Evolutionary conservation across 352 stramenopile species (phyloP).

Genomic region (Globisporangium nodosum): DNA sequence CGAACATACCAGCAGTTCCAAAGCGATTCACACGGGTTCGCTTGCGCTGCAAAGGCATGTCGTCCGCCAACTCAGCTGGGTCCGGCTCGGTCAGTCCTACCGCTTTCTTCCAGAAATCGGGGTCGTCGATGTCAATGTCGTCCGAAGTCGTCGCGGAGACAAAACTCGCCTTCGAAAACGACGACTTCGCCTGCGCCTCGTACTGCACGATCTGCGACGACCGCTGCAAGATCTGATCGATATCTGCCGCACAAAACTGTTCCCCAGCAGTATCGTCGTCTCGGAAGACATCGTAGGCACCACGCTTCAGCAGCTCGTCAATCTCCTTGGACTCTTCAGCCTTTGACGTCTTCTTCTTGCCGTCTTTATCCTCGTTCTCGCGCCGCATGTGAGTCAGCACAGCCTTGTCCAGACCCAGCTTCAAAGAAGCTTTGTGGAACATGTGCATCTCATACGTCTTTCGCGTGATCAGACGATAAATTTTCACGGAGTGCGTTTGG

Average conservation of each 20-base stretch:
- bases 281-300: conserved; percentile 90
- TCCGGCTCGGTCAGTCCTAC: conserved; percentile 82
- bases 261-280: conserved; percentile 89
- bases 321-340: conserved; percentile 88
- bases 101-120: conserved; percentile 99
- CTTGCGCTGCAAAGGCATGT: conserved; percentile 77
- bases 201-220: conserved; percentile 86
- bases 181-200: conserved; percentile 74
- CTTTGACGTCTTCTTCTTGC: conserved; percentile 63
- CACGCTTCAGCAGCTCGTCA: conserved; percentile 88
- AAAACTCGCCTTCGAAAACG: conserved; percentile 92
- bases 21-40: conserved; percentile 83
- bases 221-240: conserved; percentile 96
- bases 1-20: conserved; percentile 41
- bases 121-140: conserved; percentile 98
- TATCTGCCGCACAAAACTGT: conserved; percentile 96
- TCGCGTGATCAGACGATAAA: conserved; percentile 85
- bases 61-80: conserved; percentile 40
- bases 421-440: conserved; percentile 91
- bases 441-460: conserved; percentile 96
- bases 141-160: conserved; percentile 85
- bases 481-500: conserved; percentile 88
- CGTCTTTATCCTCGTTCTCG: conserved; percentile 74
- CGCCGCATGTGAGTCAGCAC: conserved; percentile 89
- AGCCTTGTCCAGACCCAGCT: conserved; percentile 91